A percentile compares a stretch with the other conserved stretches of the same genome.
Evolutionary conservation across 2,329 filamentous ascomycete species (phyloP).

Genomic region (Acrodontium crateriforme): DNA sequence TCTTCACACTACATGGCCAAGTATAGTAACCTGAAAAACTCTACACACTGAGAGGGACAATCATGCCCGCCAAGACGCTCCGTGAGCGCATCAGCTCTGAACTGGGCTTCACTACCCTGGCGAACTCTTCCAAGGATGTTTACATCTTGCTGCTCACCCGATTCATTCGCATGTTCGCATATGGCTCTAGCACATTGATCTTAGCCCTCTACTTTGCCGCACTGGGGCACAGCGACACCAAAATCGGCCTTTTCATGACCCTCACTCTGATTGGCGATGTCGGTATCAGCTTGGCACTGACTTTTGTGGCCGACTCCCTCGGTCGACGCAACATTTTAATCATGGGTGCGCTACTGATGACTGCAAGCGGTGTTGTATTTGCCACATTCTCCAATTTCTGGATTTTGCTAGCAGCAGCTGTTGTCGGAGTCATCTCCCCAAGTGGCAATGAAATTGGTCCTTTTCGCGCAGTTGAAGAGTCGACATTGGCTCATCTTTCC

Average conservation of each 20-base stretch:
- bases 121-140: conserved; percentile 33
- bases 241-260: conserved; percentile 23
- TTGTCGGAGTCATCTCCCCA: conserved; percentile 13
- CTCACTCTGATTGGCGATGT: conserved; percentile 21
- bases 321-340: conserved; percentile 19
- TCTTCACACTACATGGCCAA: too few species aligned
- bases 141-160: conserved; percentile 34
- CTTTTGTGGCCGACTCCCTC: conserved; percentile 20
- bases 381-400: conserved; percentile 21
- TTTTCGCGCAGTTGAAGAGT: conserved; percentile 22
- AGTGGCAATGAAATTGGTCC: conserved; percentile 19
- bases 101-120: conserved; percentile 33
- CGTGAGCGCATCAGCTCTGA: too few species aligned
- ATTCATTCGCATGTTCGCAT: conserved; percentile 19
- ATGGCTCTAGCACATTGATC: conserved; percentile 18
- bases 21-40: too few species aligned
- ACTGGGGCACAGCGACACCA: conserved; percentile 18
- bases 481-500: conserved; percentile 19
- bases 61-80: too few species aligned
- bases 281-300: conserved; percentile 20
- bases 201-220: conserved; percentile 22
- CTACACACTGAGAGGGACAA: too few species aligned
- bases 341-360: conserved; percentile 19
- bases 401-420: conserved; percentile 19
- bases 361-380: conserved; percentile 17